phyloP scores from a whole-genome alignment of 345 rosid genomes.

The Triadica sebifera region DNA sequence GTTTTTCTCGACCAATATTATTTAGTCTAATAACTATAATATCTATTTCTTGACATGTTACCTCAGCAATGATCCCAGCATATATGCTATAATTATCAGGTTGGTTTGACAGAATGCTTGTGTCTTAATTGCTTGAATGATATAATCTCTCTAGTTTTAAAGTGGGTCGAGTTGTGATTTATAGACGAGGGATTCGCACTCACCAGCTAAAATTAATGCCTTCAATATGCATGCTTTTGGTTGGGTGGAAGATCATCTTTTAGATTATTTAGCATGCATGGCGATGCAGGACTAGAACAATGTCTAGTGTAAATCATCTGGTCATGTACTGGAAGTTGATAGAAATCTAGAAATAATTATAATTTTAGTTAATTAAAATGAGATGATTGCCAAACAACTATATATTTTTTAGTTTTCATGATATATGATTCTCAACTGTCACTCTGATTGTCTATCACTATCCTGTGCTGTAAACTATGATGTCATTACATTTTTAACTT shows the following conservation, averaged over 20 bases:
- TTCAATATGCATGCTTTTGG: too few species aligned
- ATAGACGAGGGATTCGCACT: neutral
- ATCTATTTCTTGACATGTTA: neutral
- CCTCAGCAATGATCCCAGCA: constrained; percentile 8
- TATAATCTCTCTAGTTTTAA: neutral
- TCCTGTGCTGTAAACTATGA: constrained; percentile 47
- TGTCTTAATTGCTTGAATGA: neutral
- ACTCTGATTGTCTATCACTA: constrained; percentile 35
- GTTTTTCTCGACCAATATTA: neutral
- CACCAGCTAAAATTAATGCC: neutral
- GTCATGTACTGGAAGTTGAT: neutral
- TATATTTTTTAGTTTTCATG: neutral
- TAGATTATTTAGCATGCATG: too few species aligned
- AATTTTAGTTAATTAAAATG: neutral
- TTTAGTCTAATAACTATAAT: neutral
- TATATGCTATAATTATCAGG: neutral
- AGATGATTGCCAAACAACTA: neutral
- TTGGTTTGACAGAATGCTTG: neutral
- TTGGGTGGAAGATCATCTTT: too few species aligned
- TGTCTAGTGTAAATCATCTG: neutral
- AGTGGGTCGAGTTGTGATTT: neutral
- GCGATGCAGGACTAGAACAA: too few species aligned
- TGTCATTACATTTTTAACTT: constrained; percentile 42
- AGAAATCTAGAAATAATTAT: neutral
- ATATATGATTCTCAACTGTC: constrained; percentile 28